These are phyloP conservation scores for Pyrenochaeta sp. DNA, from an alignment of 2,329 filamentous ascomycete species.

Conservation along the genomic window DNA sequence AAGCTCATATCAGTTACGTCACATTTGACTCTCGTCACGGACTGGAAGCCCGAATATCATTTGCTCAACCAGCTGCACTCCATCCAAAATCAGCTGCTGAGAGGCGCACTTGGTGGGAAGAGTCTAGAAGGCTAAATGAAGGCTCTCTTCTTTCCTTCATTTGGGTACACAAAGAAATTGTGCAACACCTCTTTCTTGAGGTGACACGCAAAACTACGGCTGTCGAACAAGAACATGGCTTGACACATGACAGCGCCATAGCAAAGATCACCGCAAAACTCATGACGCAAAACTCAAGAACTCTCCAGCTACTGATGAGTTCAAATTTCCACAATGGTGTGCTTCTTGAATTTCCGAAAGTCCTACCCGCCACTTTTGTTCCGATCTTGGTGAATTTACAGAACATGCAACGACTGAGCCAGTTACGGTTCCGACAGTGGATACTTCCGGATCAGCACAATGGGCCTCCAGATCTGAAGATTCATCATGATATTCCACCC, in stretches of 20 bases:
- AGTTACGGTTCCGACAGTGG: slow-evolving; percentile 38
- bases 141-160: slow-evolving; percentile 41
- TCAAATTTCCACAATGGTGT: slow-evolving; percentile 23
- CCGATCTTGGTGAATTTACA: slow-evolving; percentile 37
- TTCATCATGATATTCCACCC: slow-evolving; percentile 27
- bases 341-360: slow-evolving; percentile 36
- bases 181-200: slow-evolving; percentile 38
- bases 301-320: slow-evolving; percentile 20
- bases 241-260: slow-evolving; percentile 9
- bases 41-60: slow-evolving; percentile 30
- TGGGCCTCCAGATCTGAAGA: neutral
- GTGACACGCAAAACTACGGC: slow-evolving; percentile 22
- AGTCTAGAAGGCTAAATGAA: slow-evolving; percentile 31
- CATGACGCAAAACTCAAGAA: slow-evolving; percentile 17
- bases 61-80: slow-evolving; percentile 26
- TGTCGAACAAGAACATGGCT: slow-evolving; percentile 7
- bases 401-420: slow-evolving; percentile 31
- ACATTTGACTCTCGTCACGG: slow-evolving; percentile 22
- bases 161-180: slow-evolving; percentile 10
- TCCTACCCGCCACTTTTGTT: slow-evolving; percentile 42
- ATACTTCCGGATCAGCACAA: slow-evolving; percentile 29
- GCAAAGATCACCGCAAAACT: slow-evolving; percentile 26
- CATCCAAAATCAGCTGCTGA: slow-evolving; percentile 15
- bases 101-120: slow-evolving; percentile 41
- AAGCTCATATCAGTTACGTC: slow-evolving; percentile 26